Evolutionary conservation across 2,329 filamentous ascomycete genomes (phyloP).

Genomic region (Colletotrichum sublineola): DNA sequence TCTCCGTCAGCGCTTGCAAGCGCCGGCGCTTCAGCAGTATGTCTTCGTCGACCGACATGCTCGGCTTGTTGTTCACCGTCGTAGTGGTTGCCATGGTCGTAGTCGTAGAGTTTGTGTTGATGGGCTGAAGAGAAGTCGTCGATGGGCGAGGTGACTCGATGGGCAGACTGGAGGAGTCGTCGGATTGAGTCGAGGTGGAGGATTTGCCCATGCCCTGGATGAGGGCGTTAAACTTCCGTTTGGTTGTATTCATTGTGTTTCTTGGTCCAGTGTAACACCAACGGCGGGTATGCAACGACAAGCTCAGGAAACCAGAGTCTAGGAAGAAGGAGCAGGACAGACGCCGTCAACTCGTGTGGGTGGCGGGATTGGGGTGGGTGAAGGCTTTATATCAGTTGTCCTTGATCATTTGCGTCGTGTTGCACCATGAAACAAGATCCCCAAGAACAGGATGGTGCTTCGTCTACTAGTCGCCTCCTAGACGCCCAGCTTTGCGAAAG

Average conservation of each 20-base stretch:
- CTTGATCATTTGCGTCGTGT: constrained; percentile 13
- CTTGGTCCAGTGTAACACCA: constrained; percentile 26
- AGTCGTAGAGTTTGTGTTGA: constrained; percentile 25
- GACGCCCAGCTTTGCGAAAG: constrained; percentile 33
- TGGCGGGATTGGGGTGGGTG: not conserved
- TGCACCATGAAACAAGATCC: constrained; percentile 16
- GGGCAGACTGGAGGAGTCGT: constrained; percentile 29
- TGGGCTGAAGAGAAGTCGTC: constrained; percentile 36
- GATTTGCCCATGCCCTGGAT: constrained; percentile 72
- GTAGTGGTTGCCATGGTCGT: constrained; percentile 3
- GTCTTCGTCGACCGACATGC: constrained; percentile 52
- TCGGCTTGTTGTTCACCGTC: constrained; percentile 25
- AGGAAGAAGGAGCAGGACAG: not conserved
- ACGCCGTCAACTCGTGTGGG: not conserved
- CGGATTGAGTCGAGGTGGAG: constrained; percentile 43
- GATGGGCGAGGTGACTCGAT: constrained; percentile 43
- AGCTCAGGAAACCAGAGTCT: not conserved
- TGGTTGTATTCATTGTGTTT: constrained; percentile 77
- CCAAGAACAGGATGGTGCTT: constrained; percentile 25
- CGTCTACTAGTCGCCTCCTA: constrained; percentile 15
- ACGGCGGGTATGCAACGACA: constrained; percentile 5
- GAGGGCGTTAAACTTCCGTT: constrained; percentile 84
- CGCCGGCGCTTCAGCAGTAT: constrained; percentile 67
- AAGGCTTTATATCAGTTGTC: not conserved
- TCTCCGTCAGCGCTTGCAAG: constrained; percentile 48